phyloP scores from a whole-genome alignment of 2,329 filamentous ascomycete genomes.

The Scopulariopsis brevicaulis region DNA sequence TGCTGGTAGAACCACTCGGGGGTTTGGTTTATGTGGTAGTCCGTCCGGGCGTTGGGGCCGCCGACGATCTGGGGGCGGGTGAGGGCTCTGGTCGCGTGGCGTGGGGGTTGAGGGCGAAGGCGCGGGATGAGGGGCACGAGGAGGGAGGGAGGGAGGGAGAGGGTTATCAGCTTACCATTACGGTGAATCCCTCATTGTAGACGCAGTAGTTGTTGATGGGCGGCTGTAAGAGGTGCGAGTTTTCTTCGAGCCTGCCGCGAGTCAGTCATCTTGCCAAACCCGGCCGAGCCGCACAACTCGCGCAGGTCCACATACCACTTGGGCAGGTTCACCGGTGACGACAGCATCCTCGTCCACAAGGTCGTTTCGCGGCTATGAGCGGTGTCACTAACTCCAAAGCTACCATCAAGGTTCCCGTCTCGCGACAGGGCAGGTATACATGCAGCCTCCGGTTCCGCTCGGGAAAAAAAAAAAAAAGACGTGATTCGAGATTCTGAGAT shows the following conservation, averaged over 20 bases:
- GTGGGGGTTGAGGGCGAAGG: background rate
- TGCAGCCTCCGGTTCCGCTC: background rate
- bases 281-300: background rate
- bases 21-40: conserved; percentile 97
- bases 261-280: background rate
- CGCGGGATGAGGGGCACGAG: too few relatives aligned
- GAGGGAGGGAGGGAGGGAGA: background rate
- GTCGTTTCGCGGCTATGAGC: background rate
- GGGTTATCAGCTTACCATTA: conserved; percentile 49
- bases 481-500: too few relatives aligned
- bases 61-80: conserved; percentile 59
- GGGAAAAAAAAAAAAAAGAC: too few relatives aligned
- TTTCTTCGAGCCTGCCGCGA: conserved; percentile 71
- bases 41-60: conserved; percentile 88
- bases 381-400: background rate
- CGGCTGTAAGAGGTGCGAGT: conserved; percentile 83
- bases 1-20: conserved; percentile 98
- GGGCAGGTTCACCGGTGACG: conserved; percentile 40
- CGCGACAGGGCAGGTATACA: background rate
- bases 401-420: background rate
- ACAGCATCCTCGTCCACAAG: conserved; percentile 32
- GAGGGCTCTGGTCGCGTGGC: background rate
- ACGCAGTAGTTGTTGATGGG: conserved; percentile 98
- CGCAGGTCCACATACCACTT: conserved; percentile 35
- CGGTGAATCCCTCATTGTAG: conserved; percentile 72